phyloP scores from a whole-genome alignment of 2,329 filamentous ascomycete genomes.

The Dactylellina drechsleri region DNA sequence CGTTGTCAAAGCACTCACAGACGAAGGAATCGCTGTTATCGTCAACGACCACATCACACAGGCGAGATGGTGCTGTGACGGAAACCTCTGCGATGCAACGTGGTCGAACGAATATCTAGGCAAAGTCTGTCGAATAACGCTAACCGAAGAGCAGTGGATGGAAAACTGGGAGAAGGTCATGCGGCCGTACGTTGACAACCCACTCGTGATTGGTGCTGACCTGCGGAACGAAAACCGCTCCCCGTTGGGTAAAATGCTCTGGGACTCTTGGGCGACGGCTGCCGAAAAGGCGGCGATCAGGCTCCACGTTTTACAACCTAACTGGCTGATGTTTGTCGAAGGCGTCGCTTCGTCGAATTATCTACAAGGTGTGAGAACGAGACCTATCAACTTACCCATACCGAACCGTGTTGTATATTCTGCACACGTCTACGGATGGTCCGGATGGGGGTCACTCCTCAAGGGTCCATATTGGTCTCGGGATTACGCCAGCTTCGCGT shows the following conservation, averaged over 20 bases:
- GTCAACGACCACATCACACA: constrained; percentile 77
- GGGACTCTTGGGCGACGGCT: constrained; percentile 72
- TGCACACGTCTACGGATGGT: constrained; percentile 76
- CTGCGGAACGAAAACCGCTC: constrained; percentile 76
- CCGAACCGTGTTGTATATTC: constrained; percentile 72
- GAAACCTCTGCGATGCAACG: constrained; percentile 73
- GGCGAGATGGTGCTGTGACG: constrained; percentile 75
- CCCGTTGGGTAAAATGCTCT: constrained; percentile 75
- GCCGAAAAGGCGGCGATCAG: constrained; percentile 73
- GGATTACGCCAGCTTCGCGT: constrained; percentile 71
- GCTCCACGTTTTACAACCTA: constrained; percentile 69
- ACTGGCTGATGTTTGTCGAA: constrained; percentile 76
- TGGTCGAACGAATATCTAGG: constrained; percentile 75
- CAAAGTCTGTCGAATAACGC: constrained; percentile 69
- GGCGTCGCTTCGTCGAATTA: constrained; percentile 76
- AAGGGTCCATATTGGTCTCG: constrained; percentile 71
- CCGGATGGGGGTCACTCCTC: constrained; percentile 71
- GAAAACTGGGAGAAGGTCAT: constrained; percentile 74
- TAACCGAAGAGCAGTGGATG: constrained; percentile 74
- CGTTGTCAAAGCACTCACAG: constrained; percentile 70
- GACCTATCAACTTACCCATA: constrained; percentile 70
- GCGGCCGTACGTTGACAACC: constrained; percentile 69
- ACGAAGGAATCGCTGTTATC: constrained; percentile 72
- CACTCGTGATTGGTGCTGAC: constrained; percentile 73
- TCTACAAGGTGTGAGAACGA: constrained; percentile 67